Evolutionary conservation across 1,284 basidiomycete species (phyloP), one percentile per base, ranked within the genome.

Genomic region (Phylloporus gajari): DNA sequence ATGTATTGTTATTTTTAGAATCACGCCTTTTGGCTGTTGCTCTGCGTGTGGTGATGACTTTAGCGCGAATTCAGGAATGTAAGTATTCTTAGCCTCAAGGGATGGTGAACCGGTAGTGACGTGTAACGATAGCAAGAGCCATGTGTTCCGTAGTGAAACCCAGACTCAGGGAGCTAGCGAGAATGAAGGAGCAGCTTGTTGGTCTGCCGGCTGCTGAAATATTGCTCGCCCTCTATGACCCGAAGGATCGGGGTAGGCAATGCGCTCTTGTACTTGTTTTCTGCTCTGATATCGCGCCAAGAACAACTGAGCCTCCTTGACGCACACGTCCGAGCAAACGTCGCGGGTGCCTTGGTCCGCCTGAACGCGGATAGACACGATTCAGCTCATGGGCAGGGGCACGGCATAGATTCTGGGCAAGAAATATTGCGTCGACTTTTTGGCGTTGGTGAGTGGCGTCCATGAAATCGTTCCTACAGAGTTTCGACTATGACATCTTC

Each of bases 201-300:
- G n/a, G n/a, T n/a, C n/a, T n/a, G n/a, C n/a, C n/a, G n/a, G n/a
- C 79, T 15, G 72, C 74, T 3, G 78, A 82, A 42, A 63, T 74
- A 65, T 59, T 68, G 3, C 71, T 82, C 38, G 60, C 67, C 2
- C 38, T 82, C 0, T 76, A 71, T 9, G 25, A 73, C 15, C 48
- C 32, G 4, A 13, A 19, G 2, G 72, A 75, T 0, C 27, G 2
- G 56, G 23, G 80, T 75, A 66, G 2, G 70, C 1, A 5, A 2
- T 11, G 1, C 40, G 42, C 27, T 27, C n/a, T 9, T 40, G 32
- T 23, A 0, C 4, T 30, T 44, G 1, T 6, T 62, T n/a, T n/a
- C n/a, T n/a, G n/a, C n/a, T n/a, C n/a, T n/a, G n/a, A n/a, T n/a
- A n/a, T n/a, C n/a, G n/a, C n/a, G n/a, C 6, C 17, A n/a, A 78